Evolutionary conservation across 75 land plant genomes (phyloP), one percentile per base, ranked within the genome.

Genomic region (Picea sitchensis): DNA sequence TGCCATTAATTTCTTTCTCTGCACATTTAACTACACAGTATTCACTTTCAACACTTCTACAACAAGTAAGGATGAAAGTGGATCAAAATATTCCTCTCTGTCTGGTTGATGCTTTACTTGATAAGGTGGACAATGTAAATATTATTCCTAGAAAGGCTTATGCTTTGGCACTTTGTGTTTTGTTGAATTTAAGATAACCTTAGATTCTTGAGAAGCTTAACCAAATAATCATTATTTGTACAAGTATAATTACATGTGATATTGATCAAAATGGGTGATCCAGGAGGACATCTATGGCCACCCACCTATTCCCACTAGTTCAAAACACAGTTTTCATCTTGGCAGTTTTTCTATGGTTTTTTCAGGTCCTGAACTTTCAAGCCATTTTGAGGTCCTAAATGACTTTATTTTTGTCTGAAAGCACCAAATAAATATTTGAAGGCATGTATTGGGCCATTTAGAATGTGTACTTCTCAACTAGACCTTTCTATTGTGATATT

Each of bases 81-180:
- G 86, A 85, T 80, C 92, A 92, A 59, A 93, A 90, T 81, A 80
- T 92, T 71, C 89, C 95, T 77, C 88, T 98, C 73, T 82, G 80
- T 34, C 81, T 95, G 84, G 92, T 90, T 81, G 99, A 98, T 84
- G 77, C 95, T 61, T 98, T 96, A 98, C 89, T 98, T 80, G 99
- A 98, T 58, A 94, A 96, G 99, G 99, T 98, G 30, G 98, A 98
- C 79, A 91, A 89, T 82, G 87, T 87, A 26, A 88, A 89, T 65
- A 81, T 85, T 62, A 62, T 82, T 11, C 91, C 90, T 18, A 89
- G 83, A 76, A 98, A 93, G 81, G 85, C 85, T 26, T 87, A 90
- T 84, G 94, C 92, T 14, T 84, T 93, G 47, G 94, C 99, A 11
- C 93, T 98, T 73, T 90, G 95, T 72, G 83, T 95, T 21, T 84